phyloP scores from a whole-genome alignment of 768 basidiomycete genomes.

The Lepiota brunneoincarnata region DNA sequence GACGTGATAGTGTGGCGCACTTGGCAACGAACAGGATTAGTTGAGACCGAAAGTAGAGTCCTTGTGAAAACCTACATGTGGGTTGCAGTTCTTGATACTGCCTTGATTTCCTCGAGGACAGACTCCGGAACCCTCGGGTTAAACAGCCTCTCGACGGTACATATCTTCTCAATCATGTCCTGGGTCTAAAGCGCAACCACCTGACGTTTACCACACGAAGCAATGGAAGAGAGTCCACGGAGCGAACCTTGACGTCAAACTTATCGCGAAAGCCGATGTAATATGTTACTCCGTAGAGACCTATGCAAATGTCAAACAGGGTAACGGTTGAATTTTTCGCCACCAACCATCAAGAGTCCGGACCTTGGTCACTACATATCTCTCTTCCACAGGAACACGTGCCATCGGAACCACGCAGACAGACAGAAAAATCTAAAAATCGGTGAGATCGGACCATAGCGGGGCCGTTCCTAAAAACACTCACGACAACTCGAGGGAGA shows the following conservation, averaged over 20 bases:
- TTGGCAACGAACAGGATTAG: not conserved
- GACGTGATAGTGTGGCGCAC: constrained; percentile 59
- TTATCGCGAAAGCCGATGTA: constrained; percentile 64
- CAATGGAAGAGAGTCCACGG: not conserved
- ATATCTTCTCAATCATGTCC: constrained; percentile 49
- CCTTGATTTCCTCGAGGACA: constrained; percentile 38
- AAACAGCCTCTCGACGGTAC: constrained; percentile 41
- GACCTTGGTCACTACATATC: constrained; percentile 58
- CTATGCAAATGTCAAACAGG: constrained; percentile 20
- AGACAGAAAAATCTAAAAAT: constrained; percentile 56
- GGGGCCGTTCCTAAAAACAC: constrained; percentile 19
- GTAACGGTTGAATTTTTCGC: not conserved
- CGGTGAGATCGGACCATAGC: not conserved
- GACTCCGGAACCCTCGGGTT: constrained; percentile 27
- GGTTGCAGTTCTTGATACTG: constrained; percentile 39
- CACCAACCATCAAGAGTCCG: constrained; percentile 48
- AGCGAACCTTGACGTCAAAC: constrained; percentile 42
- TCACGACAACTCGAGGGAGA: constrained; percentile 61
- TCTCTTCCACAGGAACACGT: constrained; percentile 44
- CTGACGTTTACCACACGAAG: not conserved
- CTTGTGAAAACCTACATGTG: constrained; percentile 47
- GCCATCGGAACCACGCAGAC: constrained; percentile 51
- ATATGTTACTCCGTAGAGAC: constrained; percentile 61
- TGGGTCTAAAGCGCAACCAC: constrained; percentile 26
- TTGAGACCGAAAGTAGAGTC: not conserved